Evolutionary conservation across 345 rosid species (phyloP).

Genomic region (Mercurialis annua): DNA sequence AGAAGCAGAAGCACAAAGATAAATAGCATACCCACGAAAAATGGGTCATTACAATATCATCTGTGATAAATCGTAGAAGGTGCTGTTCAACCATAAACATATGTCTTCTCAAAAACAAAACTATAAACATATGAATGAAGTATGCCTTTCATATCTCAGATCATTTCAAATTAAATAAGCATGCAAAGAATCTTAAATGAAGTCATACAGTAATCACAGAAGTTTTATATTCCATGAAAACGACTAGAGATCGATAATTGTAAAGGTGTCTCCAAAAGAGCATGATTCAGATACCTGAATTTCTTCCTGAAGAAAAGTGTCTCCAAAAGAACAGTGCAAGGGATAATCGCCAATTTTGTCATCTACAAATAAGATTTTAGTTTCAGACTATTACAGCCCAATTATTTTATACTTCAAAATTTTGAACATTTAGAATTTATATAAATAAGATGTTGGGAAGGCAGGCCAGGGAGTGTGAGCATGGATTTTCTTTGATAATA

Average conservation of each 20-base stretch:
- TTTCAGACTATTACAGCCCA: conserved; percentile 18
- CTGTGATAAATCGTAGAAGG: not conserved
- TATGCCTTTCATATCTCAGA: too few relatives aligned
- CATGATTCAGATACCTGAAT: conserved; percentile 63
- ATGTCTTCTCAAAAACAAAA: too few relatives aligned
- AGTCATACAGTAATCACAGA: not conserved
- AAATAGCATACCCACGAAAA: not conserved
- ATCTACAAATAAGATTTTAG: conserved; percentile 43
- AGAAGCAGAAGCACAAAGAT: not conserved
- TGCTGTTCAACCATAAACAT: not conserved
- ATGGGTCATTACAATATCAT: not conserved
- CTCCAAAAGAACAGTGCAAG: conserved; percentile 98
- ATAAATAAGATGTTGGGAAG: not conserved
- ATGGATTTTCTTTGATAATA: not conserved
- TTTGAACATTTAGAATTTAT: not conserved
- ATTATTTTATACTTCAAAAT: not conserved
- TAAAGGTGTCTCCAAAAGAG: not conserved
- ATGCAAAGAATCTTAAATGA: not conserved
- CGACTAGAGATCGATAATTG: not conserved
- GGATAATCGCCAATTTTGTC: conserved; percentile 99
- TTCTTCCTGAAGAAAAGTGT: conserved; percentile 92
- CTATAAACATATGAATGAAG: too few relatives aligned
- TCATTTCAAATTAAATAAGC: not conserved
- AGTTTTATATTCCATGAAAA: not conserved
- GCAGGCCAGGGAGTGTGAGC: not conserved